Evolutionary conservation across 2,329 filamentous ascomycete genomes (phyloP), one percentile per base, ranked within the genome.

Genomic region (Aspergillus carbonarius): DNA sequence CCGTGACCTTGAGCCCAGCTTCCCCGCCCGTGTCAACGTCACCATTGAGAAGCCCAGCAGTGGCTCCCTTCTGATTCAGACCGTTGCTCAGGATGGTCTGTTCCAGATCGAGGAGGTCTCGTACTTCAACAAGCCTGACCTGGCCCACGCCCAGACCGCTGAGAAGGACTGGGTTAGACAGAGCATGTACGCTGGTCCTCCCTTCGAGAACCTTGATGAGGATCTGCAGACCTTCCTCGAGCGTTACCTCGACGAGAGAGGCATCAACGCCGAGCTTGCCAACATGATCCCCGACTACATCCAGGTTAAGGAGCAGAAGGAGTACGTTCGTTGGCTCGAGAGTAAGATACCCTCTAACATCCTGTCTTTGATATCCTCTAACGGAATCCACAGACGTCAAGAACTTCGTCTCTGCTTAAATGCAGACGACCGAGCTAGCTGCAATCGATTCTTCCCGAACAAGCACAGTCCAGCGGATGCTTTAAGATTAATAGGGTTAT

Each of bases 221-320:
- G 93, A 98, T 74, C 85, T 99, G 46, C 93, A 98, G 82, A 84
- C 92, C 55, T 84, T 96, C 68, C 83, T 98, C 74, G 93, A 98
- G 84, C 87, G 89, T 68, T 99, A 93, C 81, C 85, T 99, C 63
- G 92, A 96, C 78, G 95, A 97, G 84, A 87, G 95, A 68, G 95
- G 93, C 64, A 86, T 99, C 78, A 92, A 93, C 71, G 88, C 89
- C 68, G 85, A 88, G 59, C 85, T 99, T 69, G 93, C 93, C 55
- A 81, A 93, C 66, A 97, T 98, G 77, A 88, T 96, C 46, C 92
- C 93, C 37, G 93, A 98, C 76, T 99, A 96, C 81, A 93, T 98
- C 72, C 92, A 98, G 74, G 86, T 90, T 79, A 99, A 99, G 88
- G 95, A 99, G 86, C 93, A 98, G 86, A 90, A 88, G 80, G 95